Evolutionary conservation across 164 flowering plant genomes (phyloP).

Genomic region (Buxus sempervirens): DNA sequence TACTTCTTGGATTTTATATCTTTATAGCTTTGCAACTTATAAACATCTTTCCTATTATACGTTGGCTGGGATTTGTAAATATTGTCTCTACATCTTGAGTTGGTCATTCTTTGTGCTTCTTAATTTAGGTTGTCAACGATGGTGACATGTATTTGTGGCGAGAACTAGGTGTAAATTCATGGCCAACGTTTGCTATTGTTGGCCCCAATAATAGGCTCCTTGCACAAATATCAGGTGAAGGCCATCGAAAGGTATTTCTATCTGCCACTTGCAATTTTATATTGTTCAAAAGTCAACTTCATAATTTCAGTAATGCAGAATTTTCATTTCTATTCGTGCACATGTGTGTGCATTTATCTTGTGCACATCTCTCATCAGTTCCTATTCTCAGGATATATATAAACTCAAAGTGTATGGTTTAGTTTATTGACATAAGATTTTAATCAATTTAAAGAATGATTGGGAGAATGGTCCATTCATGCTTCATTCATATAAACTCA

Average conservation of each 20-base stretch:
- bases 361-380: not conserved
- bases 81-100: not conserved
- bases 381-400: not conserved
- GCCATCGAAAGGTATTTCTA: conserved; percentile 68
- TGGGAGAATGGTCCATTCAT: not conserved
- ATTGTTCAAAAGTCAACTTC: conserved; percentile 1
- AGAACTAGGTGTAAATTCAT: conserved; percentile 85
- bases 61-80: not conserved
- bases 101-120: not conserved
- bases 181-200: conserved; percentile 94
- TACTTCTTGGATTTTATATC: no score
- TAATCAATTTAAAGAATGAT: not conserved
- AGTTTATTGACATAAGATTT: not conserved
- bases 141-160: conserved; percentile 94
- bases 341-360: not conserved
- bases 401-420: not conserved
- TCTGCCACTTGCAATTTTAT: not conserved
- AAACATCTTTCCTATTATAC: not conserved
- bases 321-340: not conserved
- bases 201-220: conserved; percentile 79
- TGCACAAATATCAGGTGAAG: conserved; percentile 92
- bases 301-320: not conserved
- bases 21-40: not conserved
- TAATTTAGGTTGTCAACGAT: conserved; percentile 83
- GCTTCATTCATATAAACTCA: no score